Conservation (phyloP, 2,329 filamentous ascomycete genomes). For the Calonectria multiphialidica region DNA sequence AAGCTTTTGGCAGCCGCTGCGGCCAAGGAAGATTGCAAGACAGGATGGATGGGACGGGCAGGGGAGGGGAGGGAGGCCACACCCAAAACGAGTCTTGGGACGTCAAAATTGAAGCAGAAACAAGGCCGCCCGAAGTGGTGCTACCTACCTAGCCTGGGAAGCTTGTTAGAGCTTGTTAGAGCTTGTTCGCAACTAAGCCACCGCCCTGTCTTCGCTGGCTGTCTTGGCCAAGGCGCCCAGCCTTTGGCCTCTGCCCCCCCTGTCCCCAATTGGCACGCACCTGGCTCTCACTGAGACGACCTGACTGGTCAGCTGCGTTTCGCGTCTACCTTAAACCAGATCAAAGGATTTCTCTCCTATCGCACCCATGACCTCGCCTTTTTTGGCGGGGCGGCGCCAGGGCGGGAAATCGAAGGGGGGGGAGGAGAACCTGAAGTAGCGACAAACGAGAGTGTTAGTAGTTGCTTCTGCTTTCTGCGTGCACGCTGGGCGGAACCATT, state of each 20-base stretch:
- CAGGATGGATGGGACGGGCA: neutral
- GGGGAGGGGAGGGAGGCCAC: neutral
- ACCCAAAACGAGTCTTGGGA: neutral
- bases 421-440: neutral
- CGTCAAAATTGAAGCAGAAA: conserved; percentile 18
- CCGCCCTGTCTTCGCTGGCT: neutral
- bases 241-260: neutral
- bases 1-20: conserved; percentile 1
- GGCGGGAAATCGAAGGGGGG: neutral
- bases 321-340: conserved; percentile 2
- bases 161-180: conserved; percentile 17
- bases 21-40: conserved; percentile 1
- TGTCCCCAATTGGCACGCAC: neutral
- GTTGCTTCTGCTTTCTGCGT: neutral
- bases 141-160: neutral
- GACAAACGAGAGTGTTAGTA: neutral
- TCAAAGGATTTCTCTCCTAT: neutral
- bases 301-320: neutral
- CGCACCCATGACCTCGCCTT: neutral
- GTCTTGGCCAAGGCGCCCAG: neutral
- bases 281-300: neutral
- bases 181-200: conserved; percentile 16
- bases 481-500: neutral
- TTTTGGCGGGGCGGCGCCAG: neutral
- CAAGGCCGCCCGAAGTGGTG: conserved; percentile 15